Evolutionary conservation across 2,329 filamentous ascomycete species (phyloP), one percentile per base, ranked within the genome.

Genomic region (Talaromyces albobiverticillius): DNA sequence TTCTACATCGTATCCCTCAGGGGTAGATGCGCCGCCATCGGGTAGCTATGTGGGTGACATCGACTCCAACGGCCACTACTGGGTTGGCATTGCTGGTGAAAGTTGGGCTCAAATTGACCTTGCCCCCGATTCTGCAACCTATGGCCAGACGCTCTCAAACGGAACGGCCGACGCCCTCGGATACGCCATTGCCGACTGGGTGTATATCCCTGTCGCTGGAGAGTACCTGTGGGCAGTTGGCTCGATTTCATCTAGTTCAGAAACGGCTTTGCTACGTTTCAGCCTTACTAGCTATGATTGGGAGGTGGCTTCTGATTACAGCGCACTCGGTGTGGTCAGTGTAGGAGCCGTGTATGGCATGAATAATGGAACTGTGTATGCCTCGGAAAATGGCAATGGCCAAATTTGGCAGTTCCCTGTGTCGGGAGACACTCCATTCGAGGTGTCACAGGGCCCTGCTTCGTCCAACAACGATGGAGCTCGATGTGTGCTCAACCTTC

Each of bases 281-380:
- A 22, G 22, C 34, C 16, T 52, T 10, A 25, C 26, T 11, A 16
- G 40, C 7, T 20, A 52, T 29, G 6, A 32, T 11, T 51, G 49
- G 49, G 26, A 51, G 22, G 23, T 20, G 9, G 41, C 46, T 9
- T 3, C 22, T 31, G 23, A 52, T 22, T 52, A 46, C 29, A 41
- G 49, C 14, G n/a, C 14, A 11, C 40, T 52, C 22, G 49, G 49
- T 6, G 40, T 36, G 18, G 13, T 26, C 18, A 20, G 18, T n/a
- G 38, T 34, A 3, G 49, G 49, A 16, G 49, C 41, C 9, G 4
- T 25, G n/a, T 52, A 52, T 52, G 49, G 49, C 5, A 52, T 46
- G 40, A 46, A 46, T 31, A 52, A 52, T 20, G 49, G 41, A 38
- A 52, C 49, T 11, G n/a, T 46, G 41, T 52, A 52, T n/a, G 49